Base-by-base conservation (phyloP, 352 stramenopile genomes). In the Globisporangium polare region DNA sequence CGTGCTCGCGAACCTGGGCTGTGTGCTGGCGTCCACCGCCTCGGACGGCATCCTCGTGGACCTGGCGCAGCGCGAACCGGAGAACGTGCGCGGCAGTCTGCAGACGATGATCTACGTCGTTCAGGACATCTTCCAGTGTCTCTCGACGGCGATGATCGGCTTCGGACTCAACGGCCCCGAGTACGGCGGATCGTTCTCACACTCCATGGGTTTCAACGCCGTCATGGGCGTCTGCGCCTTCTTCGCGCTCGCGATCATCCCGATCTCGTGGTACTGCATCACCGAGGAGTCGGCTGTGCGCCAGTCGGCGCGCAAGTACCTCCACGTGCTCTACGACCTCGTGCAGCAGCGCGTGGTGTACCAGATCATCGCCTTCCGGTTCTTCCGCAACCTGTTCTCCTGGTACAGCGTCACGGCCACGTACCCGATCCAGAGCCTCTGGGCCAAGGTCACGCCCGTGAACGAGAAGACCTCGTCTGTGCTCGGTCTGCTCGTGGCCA, bases 31-130 rank as follows among this genome's bases (percentile, higher is more conserved):
- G 0, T 73, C 83, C 57, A 81, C 75, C 10, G 77, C 66, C 2
- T 67, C 64, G 10, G 71, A 68, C 59, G 83, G 76, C 1, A 71
- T 83, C 8, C 55, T 90, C 9, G 77, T 89, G 5, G 79, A 89
- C 22, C 56, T 89, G 37, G 79, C 78, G 6, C 77, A 88, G 59
- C 80, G 80, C 42, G 83, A 92, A 52, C 68, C 78, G 0, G 63
- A 72, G 20, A 65, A 67, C 31, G 64, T 62, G 6, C 80, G 83
- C 46, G 80, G 80, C 51, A 78, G 75, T 49, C 65, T 82, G 33
- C 78, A 88, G 61, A 86, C 78, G 5, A 78, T 83, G 66, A 77
- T 78, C 22, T 88, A 73, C 65, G 69, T 73, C 33, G 46, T 66
- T 24, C 72, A 69, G 33, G 54, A 65, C 22, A 59, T 63, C 3